phyloP scores from a whole-genome alignment of 192 early-diverging fungal species.

The Coemansia pectinata region DNA sequence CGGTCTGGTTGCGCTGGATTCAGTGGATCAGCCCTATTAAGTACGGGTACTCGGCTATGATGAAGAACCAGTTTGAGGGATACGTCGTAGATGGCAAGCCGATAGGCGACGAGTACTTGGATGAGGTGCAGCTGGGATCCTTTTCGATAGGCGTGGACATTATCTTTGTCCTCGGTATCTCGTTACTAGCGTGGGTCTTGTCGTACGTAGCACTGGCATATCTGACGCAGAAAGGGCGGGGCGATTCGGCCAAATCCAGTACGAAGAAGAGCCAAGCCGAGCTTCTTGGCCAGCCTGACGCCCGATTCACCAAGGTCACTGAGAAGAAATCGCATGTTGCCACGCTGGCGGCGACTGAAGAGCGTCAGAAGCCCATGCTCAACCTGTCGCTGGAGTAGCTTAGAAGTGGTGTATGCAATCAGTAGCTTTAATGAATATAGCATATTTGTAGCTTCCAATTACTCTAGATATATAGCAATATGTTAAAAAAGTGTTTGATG shows the following conservation, averaged over 20 bases:
- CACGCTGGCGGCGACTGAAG: neutral
- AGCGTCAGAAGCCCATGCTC: neutral
- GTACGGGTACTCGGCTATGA: constrained; percentile 57
- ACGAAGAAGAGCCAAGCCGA: constrained; percentile 4
- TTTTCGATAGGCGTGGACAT: constrained; percentile 51
- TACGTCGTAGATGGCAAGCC: constrained; percentile 32
- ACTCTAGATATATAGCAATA: neutral
- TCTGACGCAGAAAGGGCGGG: constrained; percentile 14
- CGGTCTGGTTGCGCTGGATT: constrained; percentile 58
- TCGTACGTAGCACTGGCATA: constrained; percentile 39
- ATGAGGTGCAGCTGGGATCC: constrained; percentile 28
- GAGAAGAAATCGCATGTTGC: neutral
- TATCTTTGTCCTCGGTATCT: constrained; percentile 24
- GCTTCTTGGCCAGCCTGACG: constrained; percentile 31
- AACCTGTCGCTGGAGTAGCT: neutral
- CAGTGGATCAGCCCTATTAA: constrained; percentile 61
- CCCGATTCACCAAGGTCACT: constrained; percentile 17
- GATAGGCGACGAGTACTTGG: constrained; percentile 41
- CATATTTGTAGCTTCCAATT: neutral
- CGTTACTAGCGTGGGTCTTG: constrained; percentile 16
- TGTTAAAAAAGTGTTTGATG: neutral
- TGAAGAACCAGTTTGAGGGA: constrained; percentile 55
- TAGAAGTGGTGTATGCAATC: neutral
- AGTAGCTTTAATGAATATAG: neutral
- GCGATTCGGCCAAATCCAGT: neutral